phyloP scores from a whole-genome alignment of 208 protist species.

The Leishmania arabica region DNA sequence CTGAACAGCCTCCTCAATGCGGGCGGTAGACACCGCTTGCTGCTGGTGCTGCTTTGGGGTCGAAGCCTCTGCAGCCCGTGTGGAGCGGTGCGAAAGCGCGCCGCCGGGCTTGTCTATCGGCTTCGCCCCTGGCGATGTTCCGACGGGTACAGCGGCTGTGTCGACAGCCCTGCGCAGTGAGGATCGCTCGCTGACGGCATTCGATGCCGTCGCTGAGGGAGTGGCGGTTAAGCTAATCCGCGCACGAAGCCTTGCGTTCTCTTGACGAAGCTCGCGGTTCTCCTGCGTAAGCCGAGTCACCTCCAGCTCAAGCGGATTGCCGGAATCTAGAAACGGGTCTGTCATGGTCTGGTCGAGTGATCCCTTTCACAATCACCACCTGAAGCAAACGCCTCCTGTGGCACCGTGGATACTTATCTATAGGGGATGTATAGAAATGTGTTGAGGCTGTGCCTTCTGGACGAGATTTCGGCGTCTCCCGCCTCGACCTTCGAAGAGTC shows the following conservation, averaged over 20 bases:
- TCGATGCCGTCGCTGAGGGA: background rate
- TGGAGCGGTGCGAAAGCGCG: background rate
- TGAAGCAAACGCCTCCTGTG: background rate
- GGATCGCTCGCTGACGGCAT: conserved; percentile 8
- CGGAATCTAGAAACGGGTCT: conserved; percentile 34
- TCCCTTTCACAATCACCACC: background rate
- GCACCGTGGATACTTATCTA: background rate
- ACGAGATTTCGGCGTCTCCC: background rate
- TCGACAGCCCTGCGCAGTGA: conserved; percentile 1
- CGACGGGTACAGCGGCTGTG: background rate
- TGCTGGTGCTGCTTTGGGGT: background rate
- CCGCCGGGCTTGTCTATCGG: background rate
- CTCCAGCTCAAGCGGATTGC: conserved; percentile 28
- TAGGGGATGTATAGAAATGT: background rate
- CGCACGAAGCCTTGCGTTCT: conserved; percentile 44
- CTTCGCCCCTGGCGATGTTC: background rate
- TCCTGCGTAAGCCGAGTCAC: conserved; percentile 56
- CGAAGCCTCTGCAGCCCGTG: background rate
- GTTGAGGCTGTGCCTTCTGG: background rate
- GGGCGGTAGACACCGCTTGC: conserved; percentile 14
- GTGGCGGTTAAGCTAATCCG: conserved; percentile 26
- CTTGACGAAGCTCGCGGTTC: conserved; percentile 64
- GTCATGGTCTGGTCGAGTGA: conserved; percentile 11
- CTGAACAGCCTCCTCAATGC: conserved; percentile 25
- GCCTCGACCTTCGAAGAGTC: background rate